Evolutionary conservation across 495 filamentous ascomycete species (phyloP), one percentile per base, ranked within the genome.

Genomic region (Acidiella bohemica): DNA sequence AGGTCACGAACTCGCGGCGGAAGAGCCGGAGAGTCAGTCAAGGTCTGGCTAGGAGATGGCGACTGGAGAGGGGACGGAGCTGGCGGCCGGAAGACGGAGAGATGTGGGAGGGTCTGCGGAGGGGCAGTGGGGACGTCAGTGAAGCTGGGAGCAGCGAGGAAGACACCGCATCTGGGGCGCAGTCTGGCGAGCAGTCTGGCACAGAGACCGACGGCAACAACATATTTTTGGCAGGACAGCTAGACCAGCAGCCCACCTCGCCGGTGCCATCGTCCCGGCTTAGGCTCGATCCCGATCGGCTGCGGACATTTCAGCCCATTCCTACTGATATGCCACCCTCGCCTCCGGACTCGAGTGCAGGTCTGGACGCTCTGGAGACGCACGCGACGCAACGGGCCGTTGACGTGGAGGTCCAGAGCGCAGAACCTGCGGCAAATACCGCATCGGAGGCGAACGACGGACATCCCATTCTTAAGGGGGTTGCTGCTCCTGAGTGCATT

Each of bases 1-100:
- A 70, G 34, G 75, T 76, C 1, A n/a, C n/a, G n/a, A 62, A 67
- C 67, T 45, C 80, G 74, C 59, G 72, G 66, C 44, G 75, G 80
- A 79, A 76, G 66, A 41, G 32, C 44, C 12, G 41, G 52, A 26
- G 46, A 42, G 30, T 51, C 41, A 48, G 52, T 53, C 11, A 59
- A 6, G 48, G 43, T 24, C 37, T 38, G 12, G 48, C 44, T 11
- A 51, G 44, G 44, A 42, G 28, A 23, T 51, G 48, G 62, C 54
- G 47, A 46, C 23, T 81, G 81, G 9, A 73, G 66, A 62, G 53
- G 68, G 55, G 59, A 67, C 56, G 60, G 63, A 67, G 52, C 57
- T 57, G 53, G 56, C 37, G 53, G 39, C 60, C 60, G 5, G 59
- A 60, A 27, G 51, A 53, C 25, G 47, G 21, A 19, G 24, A 53